These are phyloP conservation scores for Retiboletus flavoniger DNA, from an alignment of 1,284 basidiomycete genomes.

Conservation along the genomic window DNA sequence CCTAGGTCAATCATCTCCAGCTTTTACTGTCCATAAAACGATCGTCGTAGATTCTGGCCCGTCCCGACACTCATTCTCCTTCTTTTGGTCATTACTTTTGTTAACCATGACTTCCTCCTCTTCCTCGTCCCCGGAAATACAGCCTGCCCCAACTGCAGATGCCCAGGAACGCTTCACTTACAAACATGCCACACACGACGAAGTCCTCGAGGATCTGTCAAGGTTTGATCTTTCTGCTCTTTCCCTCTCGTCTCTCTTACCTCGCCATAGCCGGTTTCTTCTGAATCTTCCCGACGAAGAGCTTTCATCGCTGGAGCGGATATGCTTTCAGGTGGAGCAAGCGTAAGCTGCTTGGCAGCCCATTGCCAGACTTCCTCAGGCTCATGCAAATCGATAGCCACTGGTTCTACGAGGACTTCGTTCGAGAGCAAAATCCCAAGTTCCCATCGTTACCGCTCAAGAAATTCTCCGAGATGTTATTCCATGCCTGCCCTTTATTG, in stretches of 20 bases:
- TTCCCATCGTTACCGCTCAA: slow-evolving; percentile 89
- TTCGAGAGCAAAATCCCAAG: slow-evolving; percentile 85
- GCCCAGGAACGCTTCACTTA: slow-evolving; percentile 53
- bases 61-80: slow-evolving; percentile 46
- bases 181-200: slow-evolving; percentile 66
- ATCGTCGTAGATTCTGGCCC: slow-evolving; percentile 32
- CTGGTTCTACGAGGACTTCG: slow-evolving; percentile 99
- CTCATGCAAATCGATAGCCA: slow-evolving; percentile 57
- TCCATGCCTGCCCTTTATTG: slow-evolving; percentile 78
- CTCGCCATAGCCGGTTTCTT: slow-evolving; percentile 78
- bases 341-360: slow-evolving; percentile 61
- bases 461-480: slow-evolving; percentile 92
- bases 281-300: slow-evolving; percentile 96
- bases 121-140: slow-evolving; percentile 73
- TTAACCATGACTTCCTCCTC: slow-evolving; percentile 53
- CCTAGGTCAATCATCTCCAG: slow-evolving; percentile 25
- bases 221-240: slow-evolving; percentile 47
- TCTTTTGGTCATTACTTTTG: slow-evolving; percentile 23
- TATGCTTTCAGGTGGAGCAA: slow-evolving; percentile 99
- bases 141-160: slow-evolving; percentile 47
- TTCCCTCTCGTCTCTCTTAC: slow-evolving; percentile 13
- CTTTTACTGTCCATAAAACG: slow-evolving; percentile 34
- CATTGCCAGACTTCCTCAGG: slow-evolving; percentile 5
- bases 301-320: slow-evolving; percentile 84
- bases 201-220: slow-evolving; percentile 88